Evolutionary conservation across 2,329 filamentous ascomycete genomes (phyloP).

Genomic region (Monosporascus sp.): DNA sequence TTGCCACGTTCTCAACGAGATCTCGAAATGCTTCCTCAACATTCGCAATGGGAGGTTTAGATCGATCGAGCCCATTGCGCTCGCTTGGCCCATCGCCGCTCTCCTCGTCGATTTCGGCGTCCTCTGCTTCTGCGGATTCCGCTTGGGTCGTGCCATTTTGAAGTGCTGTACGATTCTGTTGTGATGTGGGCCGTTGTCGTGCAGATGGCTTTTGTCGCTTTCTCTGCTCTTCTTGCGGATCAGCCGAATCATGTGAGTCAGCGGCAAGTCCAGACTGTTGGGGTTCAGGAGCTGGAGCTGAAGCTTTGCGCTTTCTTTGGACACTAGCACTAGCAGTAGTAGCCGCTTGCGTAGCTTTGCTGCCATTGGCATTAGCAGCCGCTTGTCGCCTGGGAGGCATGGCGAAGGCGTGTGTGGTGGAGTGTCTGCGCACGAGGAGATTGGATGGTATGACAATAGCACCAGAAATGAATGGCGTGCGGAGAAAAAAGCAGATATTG

Average conservation of each 20-base stretch:
- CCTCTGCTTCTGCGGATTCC: too few species aligned
- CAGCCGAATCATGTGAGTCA: background rate
- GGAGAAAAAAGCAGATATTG: background rate
- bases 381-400: background rate
- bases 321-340: background rate
- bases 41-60: conserved; percentile 19
- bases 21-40: conserved; percentile 25
- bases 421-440: background rate
- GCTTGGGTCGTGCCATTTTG: background rate
- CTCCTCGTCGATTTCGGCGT: too few species aligned
- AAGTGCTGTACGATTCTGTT: background rate
- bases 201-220: background rate
- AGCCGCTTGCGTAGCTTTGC: background rate
- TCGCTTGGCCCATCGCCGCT: too few species aligned
- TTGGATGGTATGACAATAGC: background rate
- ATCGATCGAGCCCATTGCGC: conserved; percentile 7
- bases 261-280: background rate
- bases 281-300: background rate
- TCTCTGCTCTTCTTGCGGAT: background rate
- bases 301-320: background rate
- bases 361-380: background rate
- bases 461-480: background rate
- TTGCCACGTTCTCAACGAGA: conserved; percentile 13
- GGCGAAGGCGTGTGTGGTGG: background rate
- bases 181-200: background rate